Base-by-base conservation (phyloP, 805 yeast genomes). In the Zygosaccharomyces kombuchaensis region DNA sequence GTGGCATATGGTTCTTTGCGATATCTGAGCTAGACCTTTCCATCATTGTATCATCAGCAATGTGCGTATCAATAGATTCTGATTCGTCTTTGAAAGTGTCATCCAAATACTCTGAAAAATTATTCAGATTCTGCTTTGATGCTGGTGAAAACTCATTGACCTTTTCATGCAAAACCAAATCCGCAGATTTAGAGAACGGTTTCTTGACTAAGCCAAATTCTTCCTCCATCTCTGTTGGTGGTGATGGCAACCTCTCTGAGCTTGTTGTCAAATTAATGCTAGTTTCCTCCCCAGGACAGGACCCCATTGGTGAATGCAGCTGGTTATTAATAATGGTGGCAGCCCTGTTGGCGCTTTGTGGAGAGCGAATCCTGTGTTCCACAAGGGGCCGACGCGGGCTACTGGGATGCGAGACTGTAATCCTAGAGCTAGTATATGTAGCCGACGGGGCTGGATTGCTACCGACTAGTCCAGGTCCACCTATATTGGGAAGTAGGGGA, bases 381-480 rank as follows among this genome's bases (percentile, higher is more conserved):
- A 45, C 44, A 7, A 41, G 30, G 21, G 46, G 26, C 12, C 47
- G 29, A 7, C 49, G 48, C 26, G 46, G 47, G 31, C 51, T 57
- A 32, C 52, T 55, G 14, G 68, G 65, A 12, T 67, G 61, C 14
- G 59, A 50, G 6, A 64, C 63, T n/a, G 63, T 54, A 13, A 66
- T 65, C 45, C 70, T 59, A 1, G 70, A 66, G 1, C 66, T 66
- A 8, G 67, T 66, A 34, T 66, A 66, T 1, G 66, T 52, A 3
- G 62, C 63, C 1, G 70, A 66, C 0, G 68, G 53, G 2, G 68
- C 68, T 12, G 70, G 69, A 43, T 60, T 61, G 29, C 25, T 31
- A 5, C 56, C 55, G 13, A 40, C 43, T 2, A 16, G 7, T 31
- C 39, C 42, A n/a, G 48, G 35, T 5, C 41, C 40, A 16, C 29